A percentile compares a stretch with the other conserved stretches of the same genome.
phyloP scores from a whole-genome alignment of 192 early-diverging fungal species.

The Dissophora ornata region DNA sequence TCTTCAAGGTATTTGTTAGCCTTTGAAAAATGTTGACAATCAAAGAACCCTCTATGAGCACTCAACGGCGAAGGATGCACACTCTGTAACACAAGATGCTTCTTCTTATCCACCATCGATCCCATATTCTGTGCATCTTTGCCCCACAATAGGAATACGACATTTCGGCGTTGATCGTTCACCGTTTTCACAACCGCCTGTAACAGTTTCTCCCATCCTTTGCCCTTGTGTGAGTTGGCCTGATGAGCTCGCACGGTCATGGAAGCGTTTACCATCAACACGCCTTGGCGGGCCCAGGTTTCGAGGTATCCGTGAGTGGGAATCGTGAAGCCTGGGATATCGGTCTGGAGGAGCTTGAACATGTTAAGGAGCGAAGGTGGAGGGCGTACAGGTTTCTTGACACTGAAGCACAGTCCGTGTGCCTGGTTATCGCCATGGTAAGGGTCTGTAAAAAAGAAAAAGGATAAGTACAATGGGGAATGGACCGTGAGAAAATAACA shows the following conservation, averaged over 20 bases:
- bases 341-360: slow-evolving; percentile 80
- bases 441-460: slow-evolving; percentile 67
- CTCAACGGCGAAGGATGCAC: slow-evolving; percentile 94
- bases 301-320: slow-evolving; percentile 85
- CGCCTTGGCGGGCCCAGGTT: slow-evolving; percentile 88
- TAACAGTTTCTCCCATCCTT: slow-evolving; percentile 87
- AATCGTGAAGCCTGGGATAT: slow-evolving; percentile 74
- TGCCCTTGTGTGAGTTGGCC: slow-evolving; percentile 81
- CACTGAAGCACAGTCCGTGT: slow-evolving; percentile 94
- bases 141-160: slow-evolving; percentile 98
- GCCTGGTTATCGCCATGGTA: slow-evolving; percentile 79
- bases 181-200: slow-evolving; percentile 84
- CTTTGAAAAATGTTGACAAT: slow-evolving; percentile 84
- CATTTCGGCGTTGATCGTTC: slow-evolving; percentile 63
- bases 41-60: slow-evolving; percentile 89
- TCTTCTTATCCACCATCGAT: slow-evolving; percentile 73
- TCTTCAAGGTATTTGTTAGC: slow-evolving; percentile 86
- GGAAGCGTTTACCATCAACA: slow-evolving; percentile 89
- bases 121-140: slow-evolving; percentile 89
- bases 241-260: slow-evolving; percentile 86
- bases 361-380: slow-evolving; percentile 96
- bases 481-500: no score
- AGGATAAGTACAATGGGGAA: no score
- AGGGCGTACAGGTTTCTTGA: slow-evolving; percentile 73
- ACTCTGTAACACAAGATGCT: slow-evolving; percentile 85